Conservation (phyloP, 2,329 filamentous ascomycete species). For the Didymella lethalis region DNA sequence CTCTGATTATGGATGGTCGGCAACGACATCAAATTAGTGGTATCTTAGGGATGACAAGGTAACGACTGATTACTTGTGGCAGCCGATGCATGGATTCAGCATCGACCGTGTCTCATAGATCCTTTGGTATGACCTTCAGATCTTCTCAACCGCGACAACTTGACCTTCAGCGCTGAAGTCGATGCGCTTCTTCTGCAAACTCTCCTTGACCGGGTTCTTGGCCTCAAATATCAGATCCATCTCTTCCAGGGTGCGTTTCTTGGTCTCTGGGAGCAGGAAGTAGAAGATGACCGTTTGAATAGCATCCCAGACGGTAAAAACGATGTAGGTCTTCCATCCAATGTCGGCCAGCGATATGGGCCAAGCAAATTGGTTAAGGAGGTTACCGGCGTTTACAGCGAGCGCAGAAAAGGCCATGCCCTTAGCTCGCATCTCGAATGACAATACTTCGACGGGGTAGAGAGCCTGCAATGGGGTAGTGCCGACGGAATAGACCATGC, state of each 20-base stretch:
- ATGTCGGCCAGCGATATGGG: slow-evolving; percentile 51
- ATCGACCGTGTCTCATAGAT: neutral
- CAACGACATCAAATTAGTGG: neutral
- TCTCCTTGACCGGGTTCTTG: slow-evolving; percentile 1
- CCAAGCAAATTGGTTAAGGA: slow-evolving; percentile 58
- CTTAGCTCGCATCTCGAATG: slow-evolving; percentile 58
- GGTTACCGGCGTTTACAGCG: slow-evolving; percentile 55
- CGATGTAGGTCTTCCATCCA: slow-evolving; percentile 48
- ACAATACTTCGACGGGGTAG: slow-evolving; percentile 59
- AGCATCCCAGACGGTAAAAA: slow-evolving; percentile 2
- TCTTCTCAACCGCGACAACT: neutral
- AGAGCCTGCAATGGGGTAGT: slow-evolving; percentile 58
- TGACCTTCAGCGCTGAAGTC: slow-evolving; percentile 2
- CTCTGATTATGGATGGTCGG: neutral
- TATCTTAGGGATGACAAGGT: neutral
- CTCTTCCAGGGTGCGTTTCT: slow-evolving; percentile 2
- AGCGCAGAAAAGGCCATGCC: slow-evolving; percentile 59
- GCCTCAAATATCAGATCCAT: neutral
- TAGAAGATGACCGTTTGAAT: neutral
- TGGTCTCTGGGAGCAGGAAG: slow-evolving; percentile 3
- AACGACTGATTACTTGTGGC: neutral
- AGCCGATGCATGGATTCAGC: neutral
- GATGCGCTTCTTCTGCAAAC: neutral
- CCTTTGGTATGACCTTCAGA: neutral
- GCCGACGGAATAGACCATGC: slow-evolving; percentile 48